Percentiles rank a stretch among this genome's conserved stretches.
These are phyloP conservation scores for Monosporascus ibericus DNA, from an alignment of 2,329 filamentous ascomycete genomes.

Conservation along the genomic window DNA sequence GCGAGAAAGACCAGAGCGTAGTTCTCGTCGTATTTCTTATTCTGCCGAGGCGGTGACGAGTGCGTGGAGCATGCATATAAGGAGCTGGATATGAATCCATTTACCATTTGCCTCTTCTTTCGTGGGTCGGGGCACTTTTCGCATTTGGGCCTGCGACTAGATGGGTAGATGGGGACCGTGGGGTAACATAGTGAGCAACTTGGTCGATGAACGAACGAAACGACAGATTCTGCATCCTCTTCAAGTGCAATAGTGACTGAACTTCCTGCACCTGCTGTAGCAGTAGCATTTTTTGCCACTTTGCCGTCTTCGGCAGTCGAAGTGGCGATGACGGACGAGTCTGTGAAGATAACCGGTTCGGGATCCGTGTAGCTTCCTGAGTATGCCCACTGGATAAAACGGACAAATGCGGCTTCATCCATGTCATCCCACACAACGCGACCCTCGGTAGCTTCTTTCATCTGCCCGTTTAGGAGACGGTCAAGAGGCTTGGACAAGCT, in stretches of 20 bases:
- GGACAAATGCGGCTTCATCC: slow-evolving; percentile 9
- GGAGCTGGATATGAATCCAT: not conserved
- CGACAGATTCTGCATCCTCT: too few species aligned
- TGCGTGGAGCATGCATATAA: not conserved
- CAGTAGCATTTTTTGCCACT: too few species aligned
- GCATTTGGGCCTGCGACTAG: too few species aligned
- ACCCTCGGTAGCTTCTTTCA: slow-evolving; percentile 6
- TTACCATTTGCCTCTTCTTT: not conserved
- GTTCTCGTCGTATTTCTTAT: slow-evolving; percentile 6
- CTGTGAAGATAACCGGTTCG: slow-evolving; percentile 3
- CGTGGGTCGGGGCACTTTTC: too few species aligned
- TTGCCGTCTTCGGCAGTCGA: too few species aligned
- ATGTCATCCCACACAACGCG: slow-evolving; percentile 10
- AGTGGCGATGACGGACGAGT: not conserved
- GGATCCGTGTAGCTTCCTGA: slow-evolving; percentile 3
- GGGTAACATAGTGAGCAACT: too few species aligned
- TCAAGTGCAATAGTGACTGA: too few species aligned
- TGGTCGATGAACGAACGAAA: too few species aligned
- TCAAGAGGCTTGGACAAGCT: slow-evolving; percentile 5
- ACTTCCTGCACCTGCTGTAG: too few species aligned
- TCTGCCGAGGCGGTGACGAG: not conserved
- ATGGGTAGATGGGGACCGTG: too few species aligned
- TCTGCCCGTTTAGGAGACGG: slow-evolving; percentile 4
- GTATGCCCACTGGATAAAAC: slow-evolving; percentile 10
- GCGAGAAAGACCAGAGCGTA: slow-evolving; percentile 8